phyloP scores from a whole-genome alignment of 169 alveolate species.

The Eimeria maxima region DNA sequence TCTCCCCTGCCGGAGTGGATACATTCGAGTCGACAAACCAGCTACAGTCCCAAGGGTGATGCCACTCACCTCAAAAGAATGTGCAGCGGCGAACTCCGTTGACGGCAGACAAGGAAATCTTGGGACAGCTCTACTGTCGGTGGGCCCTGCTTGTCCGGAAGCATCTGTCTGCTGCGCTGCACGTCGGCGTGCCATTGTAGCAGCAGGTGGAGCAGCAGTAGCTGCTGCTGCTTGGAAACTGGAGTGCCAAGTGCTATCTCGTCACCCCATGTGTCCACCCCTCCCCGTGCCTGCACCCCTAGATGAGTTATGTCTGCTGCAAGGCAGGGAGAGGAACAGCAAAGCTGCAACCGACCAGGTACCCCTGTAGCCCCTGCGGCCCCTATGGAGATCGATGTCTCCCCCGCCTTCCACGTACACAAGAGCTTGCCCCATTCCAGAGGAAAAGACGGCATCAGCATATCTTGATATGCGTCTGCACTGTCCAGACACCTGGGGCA shows the following conservation, averaged over 20 bases:
- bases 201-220: slow-evolving; percentile 60
- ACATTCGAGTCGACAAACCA: too few relatives aligned
- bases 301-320: slow-evolving; percentile 36
- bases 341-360: background rate
- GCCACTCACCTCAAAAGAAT: background rate
- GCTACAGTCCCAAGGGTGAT: background rate
- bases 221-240: slow-evolving; percentile 65
- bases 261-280: slow-evolving; percentile 25
- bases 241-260: slow-evolving; percentile 48
- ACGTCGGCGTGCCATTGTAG: slow-evolving; percentile 66
- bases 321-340: slow-evolving; percentile 11
- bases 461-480: slow-evolving; percentile 52
- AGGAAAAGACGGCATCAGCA: slow-evolving; percentile 57
- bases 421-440: slow-evolving; percentile 67
- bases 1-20: background rate
- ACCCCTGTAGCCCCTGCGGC: background rate
- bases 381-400: background rate
- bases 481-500: slow-evolving; percentile 26
- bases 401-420: slow-evolving; percentile 66
- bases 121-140: background rate
- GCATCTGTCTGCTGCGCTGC: slow-evolving; percentile 25
- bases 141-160: background rate
- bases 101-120: background rate
- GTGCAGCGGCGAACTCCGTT: background rate
- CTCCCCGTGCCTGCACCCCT: slow-evolving; percentile 57